phyloP scores from a whole-genome alignment of 2,329 filamentous ascomycete species.

The Beauveria bassiana region DNA sequence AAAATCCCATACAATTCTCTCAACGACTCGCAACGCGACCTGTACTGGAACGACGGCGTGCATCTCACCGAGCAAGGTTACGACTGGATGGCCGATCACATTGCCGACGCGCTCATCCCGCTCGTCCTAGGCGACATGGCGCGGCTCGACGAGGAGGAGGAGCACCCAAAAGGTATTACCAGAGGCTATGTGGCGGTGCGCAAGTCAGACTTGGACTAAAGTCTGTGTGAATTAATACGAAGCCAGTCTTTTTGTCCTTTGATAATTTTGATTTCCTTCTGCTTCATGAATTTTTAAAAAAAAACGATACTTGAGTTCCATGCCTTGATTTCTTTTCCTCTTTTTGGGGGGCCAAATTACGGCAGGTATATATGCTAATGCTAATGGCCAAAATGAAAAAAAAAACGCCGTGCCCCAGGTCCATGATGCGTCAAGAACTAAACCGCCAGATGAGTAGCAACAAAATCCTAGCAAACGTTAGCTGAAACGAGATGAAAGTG shows the following conservation, averaged over 20 bases:
- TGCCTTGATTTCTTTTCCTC: background rate
- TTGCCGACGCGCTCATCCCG: conserved; percentile 45
- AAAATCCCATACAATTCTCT: conserved; percentile 48
- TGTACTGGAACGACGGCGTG: conserved; percentile 54
- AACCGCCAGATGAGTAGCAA: conserved; percentile 43
- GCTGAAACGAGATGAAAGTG: background rate
- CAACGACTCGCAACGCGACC: conserved; percentile 33
- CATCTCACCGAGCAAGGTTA: conserved; percentile 54
- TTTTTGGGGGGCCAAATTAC: background rate
- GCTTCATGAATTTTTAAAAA: background rate
- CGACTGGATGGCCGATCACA: conserved; percentile 50
- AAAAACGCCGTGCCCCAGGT: background rate
- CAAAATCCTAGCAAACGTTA: conserved; percentile 39
- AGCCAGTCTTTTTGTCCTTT: background rate
- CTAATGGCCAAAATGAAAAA: background rate
- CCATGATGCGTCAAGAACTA: conserved; percentile 14
- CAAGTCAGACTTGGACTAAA: conserved; percentile 42
- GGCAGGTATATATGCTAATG: conserved; percentile 7
- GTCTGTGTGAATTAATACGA: background rate
- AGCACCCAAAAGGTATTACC: conserved; percentile 37
- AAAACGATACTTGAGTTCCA: background rate
- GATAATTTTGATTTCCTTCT: background rate
- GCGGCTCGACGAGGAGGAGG: conserved; percentile 39
- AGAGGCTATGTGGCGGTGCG: conserved; percentile 49
- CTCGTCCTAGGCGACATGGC: conserved; percentile 25